Conservation (phyloP, 441 rosid genomes). For the Pelargonium fulgidum region DNA sequence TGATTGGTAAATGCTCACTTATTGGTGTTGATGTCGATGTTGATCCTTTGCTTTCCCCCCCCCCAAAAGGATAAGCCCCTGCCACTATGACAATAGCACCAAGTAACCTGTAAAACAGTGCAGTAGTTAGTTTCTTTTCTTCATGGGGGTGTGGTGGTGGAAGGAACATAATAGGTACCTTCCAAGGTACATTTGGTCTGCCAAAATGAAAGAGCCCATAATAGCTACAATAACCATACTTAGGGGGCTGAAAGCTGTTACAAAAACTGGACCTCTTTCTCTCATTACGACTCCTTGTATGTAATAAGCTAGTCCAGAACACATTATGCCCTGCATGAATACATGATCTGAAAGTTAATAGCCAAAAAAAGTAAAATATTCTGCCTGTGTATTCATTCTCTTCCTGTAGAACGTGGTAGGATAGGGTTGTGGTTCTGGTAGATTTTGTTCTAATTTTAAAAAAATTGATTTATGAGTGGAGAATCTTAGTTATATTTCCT, state of each 20-base stretch:
- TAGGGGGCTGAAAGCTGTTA: slow-evolving; percentile 68
- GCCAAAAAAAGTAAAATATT: background rate
- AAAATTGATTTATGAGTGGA: background rate
- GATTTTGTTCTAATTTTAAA: background rate
- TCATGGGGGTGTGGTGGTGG: background rate
- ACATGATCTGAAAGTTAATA: slow-evolving; percentile 1
- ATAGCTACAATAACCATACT: slow-evolving; percentile 75
- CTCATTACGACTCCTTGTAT: slow-evolving; percentile 71
- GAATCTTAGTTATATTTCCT: background rate
- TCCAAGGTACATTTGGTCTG: slow-evolving; percentile 71
- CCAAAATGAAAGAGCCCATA: slow-evolving; percentile 61
- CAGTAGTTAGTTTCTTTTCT: background rate
- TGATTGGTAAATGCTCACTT: slow-evolving; percentile 16
- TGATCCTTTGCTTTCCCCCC: slow-evolving; percentile 84
- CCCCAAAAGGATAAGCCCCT: slow-evolving; percentile 70
- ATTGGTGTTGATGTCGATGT: slow-evolving; percentile 18
- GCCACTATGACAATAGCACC: slow-evolving; percentile 71
- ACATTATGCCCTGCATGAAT: slow-evolving; percentile 61
- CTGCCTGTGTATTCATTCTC: background rate
- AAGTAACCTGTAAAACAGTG: slow-evolving; percentile 47
- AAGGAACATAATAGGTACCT: slow-evolving; percentile 36
- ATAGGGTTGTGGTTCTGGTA: background rate
- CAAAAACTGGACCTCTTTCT: slow-evolving; percentile 81
- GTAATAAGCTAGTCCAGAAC: slow-evolving; percentile 73
- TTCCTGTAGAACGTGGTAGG: background rate